Evolutionary conservation across 2,329 filamentous ascomycete species (phyloP), one percentile per base, ranked within the genome.

Genomic region (Neofusicoccum parvum): DNA sequence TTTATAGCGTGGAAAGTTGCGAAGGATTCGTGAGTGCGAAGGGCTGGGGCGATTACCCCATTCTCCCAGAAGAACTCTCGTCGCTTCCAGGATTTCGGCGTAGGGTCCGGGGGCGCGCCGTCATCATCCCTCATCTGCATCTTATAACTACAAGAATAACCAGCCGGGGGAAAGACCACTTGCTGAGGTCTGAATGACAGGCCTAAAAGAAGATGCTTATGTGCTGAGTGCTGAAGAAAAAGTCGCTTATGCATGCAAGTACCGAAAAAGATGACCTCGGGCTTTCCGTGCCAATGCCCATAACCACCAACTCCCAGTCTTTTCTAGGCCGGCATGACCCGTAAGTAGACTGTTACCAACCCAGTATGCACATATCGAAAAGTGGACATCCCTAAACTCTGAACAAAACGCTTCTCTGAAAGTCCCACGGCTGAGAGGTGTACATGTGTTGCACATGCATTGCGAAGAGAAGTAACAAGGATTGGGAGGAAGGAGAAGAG

Each of bases 301-400:
- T 60, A 48, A 60, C 56, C 56, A 48, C 56, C 15, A 60, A 60
- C 56, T 48, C 56, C 56, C 54, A 59, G 54, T 59, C 54, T 36
- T 48, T 60, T 60, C 56, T 48, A 48, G 56, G 43, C 45, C 56
- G 17, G n/a, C 5, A 11, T 48, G 56, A 37, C 56, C 41, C 56
- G 23, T 14, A 37, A 48, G 32, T 37, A 48, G 56, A 60, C 56
- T 48, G 56, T 39, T 48, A 15, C 56, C 27, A 23, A 60, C 36
- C 17, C 56, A 17, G 37, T 53, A 37, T 48, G 43, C 56, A 48
- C 36, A 15, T 48, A 5, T 37, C 11, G 32, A 37, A 34, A 9
- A n/a, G 34, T 20, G 45, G 45, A 45, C 10, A 7, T 46, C 45
- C 27, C 23, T n/a, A 45, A 37, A 36, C 23, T 23, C 32, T 45